Base-by-base conservation (phyloP, 2,329 filamentous ascomycete genomes). In the Aspergillus phoenicis region DNA sequence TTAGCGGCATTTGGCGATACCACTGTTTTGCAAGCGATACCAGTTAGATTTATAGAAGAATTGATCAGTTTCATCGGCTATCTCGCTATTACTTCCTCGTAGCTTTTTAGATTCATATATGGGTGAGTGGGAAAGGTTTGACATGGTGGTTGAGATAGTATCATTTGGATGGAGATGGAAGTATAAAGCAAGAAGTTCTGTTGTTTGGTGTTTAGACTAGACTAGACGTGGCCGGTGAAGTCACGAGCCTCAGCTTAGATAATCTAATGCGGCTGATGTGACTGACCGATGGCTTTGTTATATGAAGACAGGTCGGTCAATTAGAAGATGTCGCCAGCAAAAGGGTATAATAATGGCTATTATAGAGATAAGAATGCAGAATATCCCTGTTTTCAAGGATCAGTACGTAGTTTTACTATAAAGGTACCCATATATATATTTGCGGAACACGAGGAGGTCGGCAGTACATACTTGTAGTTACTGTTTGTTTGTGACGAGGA, bases 401-500 rank as follows among this genome's bases (percentile, higher is more conserved):
- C 33, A 13, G 11, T 5, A 36, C 5, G 2, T 6, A 36, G 11
- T 15, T 13, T 4, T 36, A 20, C 20, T 36, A 15, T 36, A 36
- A 13, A 11, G 33, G 11, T 36, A 36, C 10, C 11, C 13, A 36
- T 36, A 2, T 5, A 10, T 36, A 36, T 36, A 36, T 15, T 15
- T 36, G 33, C 10, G 33, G 33, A 36, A 36, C 33, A 36, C 11
- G 33, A 36, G 2, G 28, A 30, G 10, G n/a, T 3, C 5, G 39
- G 24, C 15, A 43, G 22, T 53, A 26, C 52, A 41, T 53, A 39
- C 52, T 53, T 22, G 33, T 39, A 47, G 53, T 26, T 36, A 17
- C 10, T 51, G 43, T 28, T 60, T 60, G 38, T 30, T 30, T 57
- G n/a, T 39, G n/a, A 13, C 49, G 28, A 52, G 60, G 67, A 69